phyloP scores from a whole-genome alignment of 768 basidiomycete genomes.

The Xanthoconium stramineum region DNA sequence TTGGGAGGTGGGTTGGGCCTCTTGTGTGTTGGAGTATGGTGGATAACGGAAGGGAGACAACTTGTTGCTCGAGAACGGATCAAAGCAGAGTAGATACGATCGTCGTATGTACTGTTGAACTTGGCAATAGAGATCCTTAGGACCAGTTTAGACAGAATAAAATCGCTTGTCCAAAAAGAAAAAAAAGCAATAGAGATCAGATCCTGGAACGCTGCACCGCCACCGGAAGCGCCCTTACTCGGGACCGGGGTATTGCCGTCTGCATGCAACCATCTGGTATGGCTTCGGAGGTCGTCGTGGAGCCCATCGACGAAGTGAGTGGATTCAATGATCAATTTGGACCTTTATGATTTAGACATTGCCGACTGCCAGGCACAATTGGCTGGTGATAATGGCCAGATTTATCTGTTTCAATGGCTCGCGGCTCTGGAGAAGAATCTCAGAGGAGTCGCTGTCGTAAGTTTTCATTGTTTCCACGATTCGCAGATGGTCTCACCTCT shows the following conservation, averaged over 20 bases:
- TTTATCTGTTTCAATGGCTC: slow-evolving; percentile 85
- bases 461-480: slow-evolving; percentile 23
- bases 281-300: slow-evolving; percentile 24
- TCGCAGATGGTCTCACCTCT: slow-evolving; percentile 1
- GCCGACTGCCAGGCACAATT: slow-evolving; percentile 53
- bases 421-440: slow-evolving; percentile 60
- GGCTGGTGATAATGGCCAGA: slow-evolving; percentile 70
- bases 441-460: slow-evolving; percentile 47
- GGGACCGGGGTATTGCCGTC: not conserved
- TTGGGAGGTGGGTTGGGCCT: slow-evolving; percentile 27
- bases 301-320: slow-evolving; percentile 33
- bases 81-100: slow-evolving; percentile 20
- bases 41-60: slow-evolving; percentile 27
- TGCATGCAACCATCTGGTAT: slow-evolving; percentile 17
- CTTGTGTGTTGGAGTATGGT: slow-evolving; percentile 27
- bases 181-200: no score
- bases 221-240: not conserved
- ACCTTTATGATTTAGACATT: slow-evolving; percentile 10
- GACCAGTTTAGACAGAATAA: no score
- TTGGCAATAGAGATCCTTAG: no score
- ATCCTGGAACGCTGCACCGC: slow-evolving; percentile 10
- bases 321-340: not conserved
- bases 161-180: no score
- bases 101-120: no score
- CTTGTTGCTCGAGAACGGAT: slow-evolving; percentile 17